A percentile compares a stretch with the other conserved stretches of the same genome.
Conservation (phyloP, 164 flowering plant genomes). For the Magnolia changhungtana region DNA sequence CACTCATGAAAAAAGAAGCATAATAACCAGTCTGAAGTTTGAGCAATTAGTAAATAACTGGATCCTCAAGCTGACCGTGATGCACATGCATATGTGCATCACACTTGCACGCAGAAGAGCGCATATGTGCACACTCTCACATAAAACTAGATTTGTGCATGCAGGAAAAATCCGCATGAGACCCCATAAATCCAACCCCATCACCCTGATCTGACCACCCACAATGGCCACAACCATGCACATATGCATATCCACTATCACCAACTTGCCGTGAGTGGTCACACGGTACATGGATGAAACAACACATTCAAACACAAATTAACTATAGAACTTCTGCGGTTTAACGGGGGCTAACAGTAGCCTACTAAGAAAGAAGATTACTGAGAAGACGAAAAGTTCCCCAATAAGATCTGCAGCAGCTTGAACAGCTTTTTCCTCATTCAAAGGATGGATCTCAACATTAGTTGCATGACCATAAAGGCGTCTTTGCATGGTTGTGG, state of each 20-base stretch:
- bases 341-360: not conserved
- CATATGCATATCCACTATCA: not conserved
- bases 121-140: too few species aligned
- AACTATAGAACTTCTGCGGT: not conserved
- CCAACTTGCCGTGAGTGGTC: not conserved
- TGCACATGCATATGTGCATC: too few species aligned
- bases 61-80: too few species aligned
- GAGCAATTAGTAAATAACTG: not conserved
- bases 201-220: too few species aligned
- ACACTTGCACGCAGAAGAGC: too few species aligned
- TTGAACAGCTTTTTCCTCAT: conserved; percentile 94
- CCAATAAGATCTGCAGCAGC: conserved; percentile 88
- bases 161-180: too few species aligned
- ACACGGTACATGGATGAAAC: not conserved
- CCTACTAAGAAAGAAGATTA: conserved; percentile 17
- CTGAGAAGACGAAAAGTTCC: conserved; percentile 79
- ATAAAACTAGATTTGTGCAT: too few species aligned
- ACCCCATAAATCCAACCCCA: too few species aligned
- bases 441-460: conserved; percentile 77
- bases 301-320: not conserved
- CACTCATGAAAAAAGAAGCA: not conserved
- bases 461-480: conserved; percentile 80
- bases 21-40: not conserved
- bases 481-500: conserved; percentile 76
- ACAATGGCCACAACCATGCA: too few species aligned